These are phyloP conservation scores for Thalia dealbata DNA, from an alignment of 176 grass and related monocot genomes.

Conservation along the genomic window DNA sequence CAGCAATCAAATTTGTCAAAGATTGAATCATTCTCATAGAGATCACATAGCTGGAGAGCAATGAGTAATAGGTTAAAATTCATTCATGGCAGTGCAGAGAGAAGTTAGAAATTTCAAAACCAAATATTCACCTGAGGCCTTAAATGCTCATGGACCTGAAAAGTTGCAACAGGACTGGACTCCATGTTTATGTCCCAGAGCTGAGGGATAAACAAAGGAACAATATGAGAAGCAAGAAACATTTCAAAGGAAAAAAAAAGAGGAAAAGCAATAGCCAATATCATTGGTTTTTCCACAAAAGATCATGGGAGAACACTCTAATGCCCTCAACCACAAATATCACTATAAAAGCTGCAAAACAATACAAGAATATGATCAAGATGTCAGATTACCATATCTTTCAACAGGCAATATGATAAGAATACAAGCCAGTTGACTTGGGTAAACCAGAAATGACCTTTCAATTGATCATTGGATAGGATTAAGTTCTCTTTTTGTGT, in stretches of 20 bases:
- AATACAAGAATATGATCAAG: not conserved
- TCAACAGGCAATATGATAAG: too few species aligned
- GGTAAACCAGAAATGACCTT: too few species aligned
- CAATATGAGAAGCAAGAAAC: slow-evolving; percentile 37
- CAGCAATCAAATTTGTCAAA: slow-evolving; percentile 99
- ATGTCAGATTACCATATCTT: too few species aligned
- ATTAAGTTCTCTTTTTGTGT: not conserved
- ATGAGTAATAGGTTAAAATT: slow-evolving; percentile 17
- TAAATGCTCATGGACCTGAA: slow-evolving; percentile 4
- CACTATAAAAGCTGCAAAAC: not conserved
- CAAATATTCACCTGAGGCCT: slow-evolving; percentile 5
- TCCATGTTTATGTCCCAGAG: slow-evolving; percentile 10
- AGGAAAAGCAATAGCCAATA: slow-evolving; percentile 21
- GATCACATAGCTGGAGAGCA: slow-evolving; percentile 70
- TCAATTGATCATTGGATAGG: not conserved
- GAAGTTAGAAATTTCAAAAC: not conserved
- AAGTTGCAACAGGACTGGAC: not conserved
- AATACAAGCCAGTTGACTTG: too few species aligned
- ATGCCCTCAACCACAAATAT: not conserved
- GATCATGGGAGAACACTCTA: not conserved
- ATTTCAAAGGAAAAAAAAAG: slow-evolving; percentile 51
- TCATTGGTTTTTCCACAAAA: not conserved
- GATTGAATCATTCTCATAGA: slow-evolving; percentile 99
- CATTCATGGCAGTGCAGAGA: not conserved
- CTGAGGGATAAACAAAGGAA: not conserved